These are phyloP conservation scores for Themeda triandra DNA, from an alignment of 176 grass and related monocot species.

Conservation along the genomic window DNA sequence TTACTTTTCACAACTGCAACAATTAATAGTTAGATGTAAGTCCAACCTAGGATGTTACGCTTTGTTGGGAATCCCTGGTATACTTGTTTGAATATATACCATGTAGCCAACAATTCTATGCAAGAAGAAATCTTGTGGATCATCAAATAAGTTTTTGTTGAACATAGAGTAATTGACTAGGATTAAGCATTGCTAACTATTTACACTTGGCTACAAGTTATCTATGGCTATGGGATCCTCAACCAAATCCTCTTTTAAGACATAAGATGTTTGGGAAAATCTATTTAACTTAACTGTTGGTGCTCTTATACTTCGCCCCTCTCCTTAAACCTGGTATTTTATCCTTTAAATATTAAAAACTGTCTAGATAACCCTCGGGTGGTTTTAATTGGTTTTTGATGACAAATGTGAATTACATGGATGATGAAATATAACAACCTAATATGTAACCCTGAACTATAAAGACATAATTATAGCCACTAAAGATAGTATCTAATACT, in stretches of 20 bases:
- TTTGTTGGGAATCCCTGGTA: neutral
- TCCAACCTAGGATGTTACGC: neutral
- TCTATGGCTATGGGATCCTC: no score
- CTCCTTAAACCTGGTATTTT: neutral
- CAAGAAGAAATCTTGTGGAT: neutral
- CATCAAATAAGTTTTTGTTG: no score
- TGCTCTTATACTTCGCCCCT: neutral
- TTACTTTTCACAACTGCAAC: neutral
- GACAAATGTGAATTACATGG: no score
- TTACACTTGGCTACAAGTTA: no score
- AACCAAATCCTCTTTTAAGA: no score
- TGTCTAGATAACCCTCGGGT: neutral
- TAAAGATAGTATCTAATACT: no score
- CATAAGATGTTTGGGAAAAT: no score
- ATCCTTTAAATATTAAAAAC: neutral
- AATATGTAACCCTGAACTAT: no score
- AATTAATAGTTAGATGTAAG: neutral
- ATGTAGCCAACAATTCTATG: neutral
- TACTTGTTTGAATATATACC: neutral
- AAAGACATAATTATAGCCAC: no score
- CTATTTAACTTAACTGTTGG: neutral
- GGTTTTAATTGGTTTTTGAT: neutral
- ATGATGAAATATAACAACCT: no score
- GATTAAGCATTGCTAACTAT: no score
- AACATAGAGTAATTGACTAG: no score